A percentile compares a stretch with the other conserved stretches of the same genome.
These are phyloP conservation scores for Colletotrichum tabaci DNA, from an alignment of 2,329 filamentous ascomycete species.

Conservation along the genomic window DNA sequence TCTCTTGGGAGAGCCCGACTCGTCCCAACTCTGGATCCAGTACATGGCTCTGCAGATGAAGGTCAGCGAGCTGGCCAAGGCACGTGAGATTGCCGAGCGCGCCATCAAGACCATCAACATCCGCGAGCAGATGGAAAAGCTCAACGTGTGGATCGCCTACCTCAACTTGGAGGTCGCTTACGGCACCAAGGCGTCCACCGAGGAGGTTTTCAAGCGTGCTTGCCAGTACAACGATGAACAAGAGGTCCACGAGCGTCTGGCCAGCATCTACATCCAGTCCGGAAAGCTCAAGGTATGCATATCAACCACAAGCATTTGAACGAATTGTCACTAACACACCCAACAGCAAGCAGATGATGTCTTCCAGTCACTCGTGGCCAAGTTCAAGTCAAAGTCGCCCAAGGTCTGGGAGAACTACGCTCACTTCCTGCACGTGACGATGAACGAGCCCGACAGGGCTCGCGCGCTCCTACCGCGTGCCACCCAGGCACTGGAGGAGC, in stretches of 20 bases:
- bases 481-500: conserved; percentile 82
- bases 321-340: conserved; percentile 21
- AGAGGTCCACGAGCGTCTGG: conserved; percentile 89
- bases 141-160: conserved; percentile 95
- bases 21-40: conserved; percentile 92
- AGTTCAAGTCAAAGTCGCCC: conserved; percentile 85
- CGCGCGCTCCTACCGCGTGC: conserved; percentile 86
- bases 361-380: conserved; percentile 90
- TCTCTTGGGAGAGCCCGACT: conserved; percentile 91
- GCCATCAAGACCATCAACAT: conserved; percentile 93
- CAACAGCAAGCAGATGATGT: conserved; percentile 86
- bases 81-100: conserved; percentile 90
- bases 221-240: conserved; percentile 95
- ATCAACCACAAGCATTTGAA: accelerated
- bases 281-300: conserved; percentile 82
- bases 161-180: conserved; percentile 96
- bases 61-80: conserved; percentile 88
- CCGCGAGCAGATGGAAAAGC: conserved; percentile 90
- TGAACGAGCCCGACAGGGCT: conserved; percentile 78
- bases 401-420: conserved; percentile 96
- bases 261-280: conserved; percentile 95
- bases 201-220: conserved; percentile 90
- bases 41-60: conserved; percentile 99
- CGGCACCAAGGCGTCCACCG: conserved; percentile 84
- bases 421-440: conserved; percentile 86